A percentile compares a stretch with the other conserved stretches of the same genome.
phyloP scores from a whole-genome alignment of 306 rosid genomes.

The Glycine soja region DNA sequence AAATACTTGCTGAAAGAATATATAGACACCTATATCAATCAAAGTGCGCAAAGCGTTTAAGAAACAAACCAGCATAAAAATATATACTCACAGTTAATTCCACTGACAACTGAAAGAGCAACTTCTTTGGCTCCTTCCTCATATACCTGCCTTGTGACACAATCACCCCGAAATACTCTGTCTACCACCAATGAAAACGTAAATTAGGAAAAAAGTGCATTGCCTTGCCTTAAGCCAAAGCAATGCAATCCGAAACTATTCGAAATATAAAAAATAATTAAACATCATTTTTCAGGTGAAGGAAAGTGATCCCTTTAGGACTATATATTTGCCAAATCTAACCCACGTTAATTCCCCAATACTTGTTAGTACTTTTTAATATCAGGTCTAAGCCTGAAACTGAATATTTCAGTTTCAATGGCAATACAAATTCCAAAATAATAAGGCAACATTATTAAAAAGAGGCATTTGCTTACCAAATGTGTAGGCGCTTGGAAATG shows the following conservation, averaged over 20 bases:
- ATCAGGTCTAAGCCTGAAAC: constrained; percentile 10
- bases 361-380: not conserved
- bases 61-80: constrained; percentile 43
- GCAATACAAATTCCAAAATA: constrained; percentile 32
- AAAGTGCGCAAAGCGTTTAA: constrained; percentile 37
- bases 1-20: constrained; percentile 81
- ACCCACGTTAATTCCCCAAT: constrained; percentile 27
- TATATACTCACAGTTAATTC: constrained; percentile 87
- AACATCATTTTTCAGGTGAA: constrained; percentile 15
- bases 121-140: constrained; percentile 91
- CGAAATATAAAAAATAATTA: constrained; percentile 26
- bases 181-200: constrained; percentile 61
- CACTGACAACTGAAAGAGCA: constrained; percentile 90
- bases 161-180: constrained; percentile 89
- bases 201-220: constrained; percentile 25
- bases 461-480: constrained; percentile 70
- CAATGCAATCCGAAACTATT: constrained; percentile 11
- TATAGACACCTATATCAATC: constrained; percentile 40
- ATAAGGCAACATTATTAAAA: constrained; percentile 11
- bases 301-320: constrained; percentile 20
- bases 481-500: constrained; percentile 92
- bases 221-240: constrained; percentile 1
- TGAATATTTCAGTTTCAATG: constrained; percentile 13
- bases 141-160: constrained; percentile 83
- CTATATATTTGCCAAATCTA: constrained; percentile 3